A percentile compares a stretch with the other conserved stretches of the same genome.
These are phyloP conservation scores for Bidens hawaiensis DNA, from an alignment of 140 eudicot species.

Conservation along the genomic window DNA sequence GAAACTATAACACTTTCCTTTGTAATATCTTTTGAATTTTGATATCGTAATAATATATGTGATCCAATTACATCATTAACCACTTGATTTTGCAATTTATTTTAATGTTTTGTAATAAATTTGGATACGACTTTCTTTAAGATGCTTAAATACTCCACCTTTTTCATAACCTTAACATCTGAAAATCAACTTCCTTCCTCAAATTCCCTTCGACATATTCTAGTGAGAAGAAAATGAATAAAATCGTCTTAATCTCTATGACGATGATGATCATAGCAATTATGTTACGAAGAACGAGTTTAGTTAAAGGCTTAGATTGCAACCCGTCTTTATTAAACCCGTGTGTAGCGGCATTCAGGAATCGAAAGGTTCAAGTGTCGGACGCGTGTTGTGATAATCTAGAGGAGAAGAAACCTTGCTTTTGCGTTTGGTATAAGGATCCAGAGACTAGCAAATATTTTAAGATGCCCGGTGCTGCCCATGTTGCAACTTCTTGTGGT, in stretches of 20 bases:
- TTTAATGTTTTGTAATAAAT: background rate
- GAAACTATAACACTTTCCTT: too few relatives aligned
- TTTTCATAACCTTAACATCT: background rate
- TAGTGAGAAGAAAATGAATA: background rate
- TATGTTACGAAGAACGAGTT: background rate
- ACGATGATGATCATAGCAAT: background rate
- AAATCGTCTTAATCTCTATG: background rate
- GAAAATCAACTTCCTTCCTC: background rate
- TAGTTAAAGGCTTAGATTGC: slow-evolving; percentile 2
- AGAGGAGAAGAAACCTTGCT: background rate
- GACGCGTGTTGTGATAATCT: background rate
- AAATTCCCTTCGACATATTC: background rate
- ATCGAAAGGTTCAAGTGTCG: background rate
- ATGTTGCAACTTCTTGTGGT: slow-evolving; percentile 1
- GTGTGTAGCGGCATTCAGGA: background rate
- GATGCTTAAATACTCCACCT: background rate
- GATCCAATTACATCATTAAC: slow-evolving; percentile 4
- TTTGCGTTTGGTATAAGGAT: slow-evolving; percentile 5
- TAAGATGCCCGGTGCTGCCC: slow-evolving; percentile 4
- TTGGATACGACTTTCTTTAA: background rate
- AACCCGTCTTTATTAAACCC: background rate
- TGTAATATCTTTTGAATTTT: too few relatives aligned
- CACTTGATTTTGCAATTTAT: background rate
- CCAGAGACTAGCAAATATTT: background rate
- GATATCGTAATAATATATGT: background rate